A percentile compares a stretch with the other conserved stretches of the same genome.
Evolutionary conservation across 2,329 filamentous ascomycete genomes (phyloP).

Genomic region (Botrytis porri): DNA sequence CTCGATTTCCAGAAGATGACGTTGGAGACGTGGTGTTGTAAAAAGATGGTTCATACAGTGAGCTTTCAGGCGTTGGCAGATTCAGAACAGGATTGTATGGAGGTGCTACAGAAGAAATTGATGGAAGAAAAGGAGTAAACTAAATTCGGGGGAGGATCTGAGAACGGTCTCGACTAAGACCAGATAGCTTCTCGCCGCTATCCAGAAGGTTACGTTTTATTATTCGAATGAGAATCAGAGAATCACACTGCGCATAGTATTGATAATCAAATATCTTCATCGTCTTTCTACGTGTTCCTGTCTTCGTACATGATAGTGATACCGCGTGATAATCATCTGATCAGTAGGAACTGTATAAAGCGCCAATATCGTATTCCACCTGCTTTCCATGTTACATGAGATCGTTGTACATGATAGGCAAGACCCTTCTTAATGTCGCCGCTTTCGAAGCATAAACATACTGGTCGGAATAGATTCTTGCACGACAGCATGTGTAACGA

Average conservation of each 20-base stretch:
- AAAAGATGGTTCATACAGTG: neutral
- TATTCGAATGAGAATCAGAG: neutral
- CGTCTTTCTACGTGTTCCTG: neutral
- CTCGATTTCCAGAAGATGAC: conserved; percentile 17
- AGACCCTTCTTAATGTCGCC: neutral
- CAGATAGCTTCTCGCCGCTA: neutral
- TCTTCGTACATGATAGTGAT: neutral
- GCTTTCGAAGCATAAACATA: neutral
- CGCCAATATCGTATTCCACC: neutral
- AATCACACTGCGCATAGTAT: neutral
- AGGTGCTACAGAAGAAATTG: neutral
- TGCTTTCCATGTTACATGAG: neutral
- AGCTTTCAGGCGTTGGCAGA: conserved; percentile 15
- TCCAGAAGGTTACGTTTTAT: neutral
- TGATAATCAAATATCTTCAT: neutral
- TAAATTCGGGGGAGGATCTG: neutral
- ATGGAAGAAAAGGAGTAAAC: neutral
- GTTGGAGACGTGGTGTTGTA: neutral
- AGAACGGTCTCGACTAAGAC: neutral
- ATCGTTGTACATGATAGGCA: neutral
- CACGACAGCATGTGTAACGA: neutral
- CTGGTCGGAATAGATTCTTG: neutral
- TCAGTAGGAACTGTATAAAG: neutral
- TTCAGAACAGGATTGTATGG: neutral
- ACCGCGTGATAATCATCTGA: neutral